These are phyloP conservation scores for Neonectria hederae DNA, from an alignment of 2,329 filamentous ascomycete genomes.

Conservation along the genomic window DNA sequence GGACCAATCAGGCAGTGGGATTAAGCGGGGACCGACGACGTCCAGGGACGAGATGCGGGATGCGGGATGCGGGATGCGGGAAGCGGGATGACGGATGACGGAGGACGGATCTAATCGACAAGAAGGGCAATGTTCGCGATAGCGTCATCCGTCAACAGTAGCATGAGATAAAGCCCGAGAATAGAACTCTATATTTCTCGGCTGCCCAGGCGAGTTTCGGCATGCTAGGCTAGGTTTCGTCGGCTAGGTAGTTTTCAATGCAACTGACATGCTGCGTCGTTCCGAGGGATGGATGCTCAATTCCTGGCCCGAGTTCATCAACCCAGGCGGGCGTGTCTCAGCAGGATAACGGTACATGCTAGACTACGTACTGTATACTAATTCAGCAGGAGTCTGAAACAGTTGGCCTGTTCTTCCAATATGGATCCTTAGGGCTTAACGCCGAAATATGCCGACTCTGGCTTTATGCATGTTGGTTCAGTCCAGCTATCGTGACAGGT, in stretches of 20 bases:
- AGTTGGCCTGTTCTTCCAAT: background rate
- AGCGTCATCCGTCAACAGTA: background rate
- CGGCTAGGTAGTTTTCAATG: background rate
- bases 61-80: background rate
- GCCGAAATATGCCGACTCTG: background rate
- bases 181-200: background rate
- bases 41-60: background rate
- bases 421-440: background rate
- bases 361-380: background rate
- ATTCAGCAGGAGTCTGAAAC: background rate
- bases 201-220: background rate
- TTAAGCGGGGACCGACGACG: slow-evolving; percentile 1
- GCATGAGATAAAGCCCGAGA: background rate
- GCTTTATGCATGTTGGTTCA: background rate
- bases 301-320: background rate
- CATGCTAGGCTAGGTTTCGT: background rate
- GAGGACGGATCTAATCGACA: background rate
- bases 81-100: background rate
- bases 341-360: background rate
- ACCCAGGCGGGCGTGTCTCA: background rate
- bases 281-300: background rate
- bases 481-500: background rate
- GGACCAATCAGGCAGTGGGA: slow-evolving; percentile 13
- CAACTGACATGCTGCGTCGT: background rate
- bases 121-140: background rate